phyloP scores from a whole-genome alignment of 2,329 filamentous ascomycete species.

The Pyrenophora seminiperda region DNA sequence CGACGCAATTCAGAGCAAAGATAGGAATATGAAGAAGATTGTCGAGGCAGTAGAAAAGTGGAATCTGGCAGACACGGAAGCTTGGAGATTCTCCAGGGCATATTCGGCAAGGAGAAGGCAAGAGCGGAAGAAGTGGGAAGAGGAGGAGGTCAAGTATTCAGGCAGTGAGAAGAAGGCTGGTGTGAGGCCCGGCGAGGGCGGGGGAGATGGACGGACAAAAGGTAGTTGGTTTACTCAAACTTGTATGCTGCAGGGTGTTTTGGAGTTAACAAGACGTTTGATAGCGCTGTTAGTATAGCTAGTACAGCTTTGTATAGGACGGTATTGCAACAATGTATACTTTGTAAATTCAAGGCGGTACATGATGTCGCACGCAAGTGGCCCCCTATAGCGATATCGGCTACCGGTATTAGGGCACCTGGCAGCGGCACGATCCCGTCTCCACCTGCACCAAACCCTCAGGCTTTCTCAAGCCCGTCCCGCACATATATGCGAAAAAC shows the following conservation, averaged over 20 bases:
- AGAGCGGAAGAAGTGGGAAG: slow-evolving; percentile 71
- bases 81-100: slow-evolving; percentile 75
- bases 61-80: slow-evolving; percentile 73
- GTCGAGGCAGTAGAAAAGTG: slow-evolving; percentile 56
- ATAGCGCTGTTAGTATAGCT: no score
- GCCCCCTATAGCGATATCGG: no score
- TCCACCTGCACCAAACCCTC: no score
- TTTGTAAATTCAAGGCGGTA: no score
- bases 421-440: no score
- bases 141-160: slow-evolving; percentile 68
- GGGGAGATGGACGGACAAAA: slow-evolving; percentile 45
- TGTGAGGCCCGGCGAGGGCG: slow-evolving; percentile 50
- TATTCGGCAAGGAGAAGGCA: slow-evolving; percentile 66
- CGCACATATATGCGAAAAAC: no score
- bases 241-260: not conserved
- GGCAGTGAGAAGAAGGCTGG: slow-evolving; percentile 62
- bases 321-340: no score
- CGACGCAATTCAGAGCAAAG: slow-evolving; percentile 45
- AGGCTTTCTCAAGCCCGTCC: no score
- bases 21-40: slow-evolving; percentile 33
- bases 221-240: slow-evolving; percentile 1
- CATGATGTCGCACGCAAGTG: no score
- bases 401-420: no score
- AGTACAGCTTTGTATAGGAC: no score
- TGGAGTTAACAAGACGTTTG: not conserved